phyloP scores from a whole-genome alignment of 176 grass and related monocot genomes.

The Oryza glaberrima region DNA sequence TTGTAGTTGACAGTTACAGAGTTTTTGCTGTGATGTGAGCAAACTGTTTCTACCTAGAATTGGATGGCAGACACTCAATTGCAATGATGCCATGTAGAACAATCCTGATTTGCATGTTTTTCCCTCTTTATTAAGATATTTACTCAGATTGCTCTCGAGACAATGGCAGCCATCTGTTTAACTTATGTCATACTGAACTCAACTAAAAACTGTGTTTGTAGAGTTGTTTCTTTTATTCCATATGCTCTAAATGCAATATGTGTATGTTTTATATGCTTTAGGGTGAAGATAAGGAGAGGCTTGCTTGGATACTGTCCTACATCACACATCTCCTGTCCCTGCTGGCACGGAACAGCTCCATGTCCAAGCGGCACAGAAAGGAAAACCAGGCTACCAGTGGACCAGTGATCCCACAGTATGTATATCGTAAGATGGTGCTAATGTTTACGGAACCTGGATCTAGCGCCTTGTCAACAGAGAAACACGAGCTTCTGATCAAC shows the following conservation, averaged over 20 bases:
- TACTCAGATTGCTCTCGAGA: background rate
- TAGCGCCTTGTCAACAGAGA: constrained; percentile 59
- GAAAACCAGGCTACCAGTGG: constrained; percentile 22
- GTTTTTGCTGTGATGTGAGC: background rate
- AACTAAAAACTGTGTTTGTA: background rate
- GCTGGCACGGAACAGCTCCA: constrained; percentile 33
- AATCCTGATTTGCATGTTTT: background rate
- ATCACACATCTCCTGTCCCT: constrained; percentile 82
- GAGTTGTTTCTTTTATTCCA: background rate
- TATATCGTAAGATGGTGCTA: constrained; percentile 55
- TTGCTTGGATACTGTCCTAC: constrained; percentile 81
- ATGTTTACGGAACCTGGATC: constrained; percentile 65
- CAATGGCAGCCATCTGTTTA: background rate
- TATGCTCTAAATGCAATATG: constrained; percentile 25
- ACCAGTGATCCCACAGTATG: constrained; percentile 49
- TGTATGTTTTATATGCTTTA: constrained; percentile 40
- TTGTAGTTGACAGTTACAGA: constrained; percentile 7
- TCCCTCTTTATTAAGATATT: background rate
- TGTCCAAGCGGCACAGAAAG: constrained; percentile 37
- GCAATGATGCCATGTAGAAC: constrained; percentile 30
- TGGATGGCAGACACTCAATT: background rate
- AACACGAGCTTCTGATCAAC: constrained; percentile 74
- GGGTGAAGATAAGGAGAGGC: constrained; percentile 66
- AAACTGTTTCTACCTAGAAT: constrained; percentile 9
- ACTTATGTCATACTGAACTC: constrained; percentile 20